Evolutionary conservation across 345 rosid species (phyloP).

Genomic region (Leavenworthia alabamica): DNA sequence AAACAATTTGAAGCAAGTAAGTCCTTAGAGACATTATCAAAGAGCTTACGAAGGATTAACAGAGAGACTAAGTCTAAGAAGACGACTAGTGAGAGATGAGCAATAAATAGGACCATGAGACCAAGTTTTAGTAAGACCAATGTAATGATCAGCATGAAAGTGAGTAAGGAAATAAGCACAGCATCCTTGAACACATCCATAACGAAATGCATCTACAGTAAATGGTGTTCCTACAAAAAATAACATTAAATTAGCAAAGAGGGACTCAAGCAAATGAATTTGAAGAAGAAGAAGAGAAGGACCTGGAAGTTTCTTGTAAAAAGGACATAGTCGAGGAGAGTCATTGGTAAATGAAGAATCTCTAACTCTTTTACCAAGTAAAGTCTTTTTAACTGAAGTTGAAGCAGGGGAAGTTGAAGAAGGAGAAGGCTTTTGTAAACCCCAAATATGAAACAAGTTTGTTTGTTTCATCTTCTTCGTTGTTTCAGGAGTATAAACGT

Average conservation of each 20-base stretch:
- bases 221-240: conserved; percentile 51
- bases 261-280: not conserved
- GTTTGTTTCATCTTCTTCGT: conserved; percentile 57
- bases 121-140: conserved; percentile 67
- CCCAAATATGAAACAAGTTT: conserved; percentile 59
- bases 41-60: conserved; percentile 46
- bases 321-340: conserved; percentile 54
- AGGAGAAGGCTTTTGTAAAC: conserved; percentile 38
- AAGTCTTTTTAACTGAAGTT: not conserved
- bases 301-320: conserved; percentile 77
- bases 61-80: conserved; percentile 48
- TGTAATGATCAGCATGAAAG: conserved; percentile 72
- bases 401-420: conserved; percentile 17
- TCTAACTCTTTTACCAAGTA: conserved; percentile 5
- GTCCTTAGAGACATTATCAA: not conserved
- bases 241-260: not conserved
- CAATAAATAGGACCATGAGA: conserved; percentile 70
- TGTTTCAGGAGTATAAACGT: too few species aligned
- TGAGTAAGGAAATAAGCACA: conserved; percentile 74
- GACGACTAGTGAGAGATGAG: conserved; percentile 58
- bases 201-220: conserved; percentile 76
- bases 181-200: conserved; percentile 52
- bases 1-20: not conserved
- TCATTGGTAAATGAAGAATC: conserved; percentile 6
- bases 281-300: not conserved